Conservation (phyloP, 2,329 filamentous ascomycete genomes). For the Dactylellina sp. region DNA sequence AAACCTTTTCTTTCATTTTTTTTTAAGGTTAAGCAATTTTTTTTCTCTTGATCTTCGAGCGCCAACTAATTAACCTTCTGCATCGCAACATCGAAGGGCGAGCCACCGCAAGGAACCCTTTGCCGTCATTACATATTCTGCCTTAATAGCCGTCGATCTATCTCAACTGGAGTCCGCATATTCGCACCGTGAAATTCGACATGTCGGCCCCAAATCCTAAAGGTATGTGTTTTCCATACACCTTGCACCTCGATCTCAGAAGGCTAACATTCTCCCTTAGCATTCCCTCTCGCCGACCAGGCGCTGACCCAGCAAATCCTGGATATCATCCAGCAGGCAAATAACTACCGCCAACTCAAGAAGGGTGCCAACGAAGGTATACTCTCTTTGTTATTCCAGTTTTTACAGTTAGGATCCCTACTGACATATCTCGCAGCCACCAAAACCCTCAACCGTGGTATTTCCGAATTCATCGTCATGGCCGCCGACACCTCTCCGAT, state of each 20-base stretch:
- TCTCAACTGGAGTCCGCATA: neutral
- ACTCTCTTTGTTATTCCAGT: neutral
- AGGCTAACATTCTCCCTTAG: conserved; percentile 46
- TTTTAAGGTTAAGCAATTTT: no score
- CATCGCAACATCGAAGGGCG: conserved; percentile 63
- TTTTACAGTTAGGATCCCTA: neutral
- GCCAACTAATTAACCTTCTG: conserved; percentile 31
- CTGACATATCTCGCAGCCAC: conserved; percentile 67
- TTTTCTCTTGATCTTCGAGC: conserved; percentile 43
- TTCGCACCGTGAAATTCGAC: conserved; percentile 11
- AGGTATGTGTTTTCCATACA: conserved; percentile 43
- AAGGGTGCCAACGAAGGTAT: conserved; percentile 85
- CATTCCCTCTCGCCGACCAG: conserved; percentile 70
- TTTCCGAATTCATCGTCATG: conserved; percentile 87
- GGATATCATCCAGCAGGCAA: conserved; percentile 80
- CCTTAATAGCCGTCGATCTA: neutral
- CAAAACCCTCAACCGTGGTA: conserved; percentile 91
- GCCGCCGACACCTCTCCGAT: conserved; percentile 89
- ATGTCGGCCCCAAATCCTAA: conserved; percentile 60
- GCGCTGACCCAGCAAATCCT: conserved; percentile 84
- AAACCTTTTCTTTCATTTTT: conserved; percentile 15
- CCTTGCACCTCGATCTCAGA: neutral
- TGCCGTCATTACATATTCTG: conserved; percentile 53
- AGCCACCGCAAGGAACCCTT: conserved; percentile 66
- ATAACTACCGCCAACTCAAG: conserved; percentile 80